Evolutionary conservation across 1,139 yeast species (phyloP).

Genomic region (Yamadazyma oceani): DNA sequence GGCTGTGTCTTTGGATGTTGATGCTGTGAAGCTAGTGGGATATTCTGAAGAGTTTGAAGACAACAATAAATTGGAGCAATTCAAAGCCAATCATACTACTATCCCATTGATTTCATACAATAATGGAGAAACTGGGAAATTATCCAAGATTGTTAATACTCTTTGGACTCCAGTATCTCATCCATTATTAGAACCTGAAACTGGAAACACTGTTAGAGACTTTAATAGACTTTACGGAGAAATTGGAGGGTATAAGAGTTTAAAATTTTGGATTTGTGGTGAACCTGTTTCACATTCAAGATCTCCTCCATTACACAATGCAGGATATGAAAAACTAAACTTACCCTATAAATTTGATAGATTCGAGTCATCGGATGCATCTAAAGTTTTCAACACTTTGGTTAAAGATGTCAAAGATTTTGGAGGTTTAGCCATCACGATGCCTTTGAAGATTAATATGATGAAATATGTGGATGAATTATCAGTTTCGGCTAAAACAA

Average conservation of each 20-base stretch:
- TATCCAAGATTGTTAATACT: slow-evolving; percentile 75
- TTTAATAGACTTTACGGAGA: slow-evolving; percentile 59
- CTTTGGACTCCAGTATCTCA: slow-evolving; percentile 85
- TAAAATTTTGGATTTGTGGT: slow-evolving; percentile 78
- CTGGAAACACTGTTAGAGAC: slow-evolving; percentile 59
- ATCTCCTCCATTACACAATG: slow-evolving; percentile 82
- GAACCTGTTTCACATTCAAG: slow-evolving; percentile 81
- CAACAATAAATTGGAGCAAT: slow-evolving; percentile 68
- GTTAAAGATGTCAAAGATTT: slow-evolving; percentile 51
- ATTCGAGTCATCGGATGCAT: slow-evolving; percentile 68
- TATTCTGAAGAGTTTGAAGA: slow-evolving; percentile 63
- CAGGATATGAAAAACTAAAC: slow-evolving; percentile 70
- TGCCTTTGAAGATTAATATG: slow-evolving; percentile 83
- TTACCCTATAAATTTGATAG: slow-evolving; percentile 73
- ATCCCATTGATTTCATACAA: slow-evolving; percentile 83
- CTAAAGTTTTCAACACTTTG: slow-evolving; percentile 44
- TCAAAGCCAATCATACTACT: slow-evolving; percentile 51
- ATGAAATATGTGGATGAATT: slow-evolving; percentile 63
- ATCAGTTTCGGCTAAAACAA: slow-evolving; percentile 68
- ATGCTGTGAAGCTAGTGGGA: slow-evolving; percentile 83
- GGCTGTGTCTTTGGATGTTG: slow-evolving; percentile 67
- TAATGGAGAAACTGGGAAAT: slow-evolving; percentile 72
- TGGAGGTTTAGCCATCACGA: slow-evolving; percentile 92
- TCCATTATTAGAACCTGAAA: slow-evolving; percentile 52
- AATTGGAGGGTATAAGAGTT: slow-evolving; percentile 59